Conservation (phyloP, 768 basidiomycete species). For the Lactarius tabidus region DNA sequence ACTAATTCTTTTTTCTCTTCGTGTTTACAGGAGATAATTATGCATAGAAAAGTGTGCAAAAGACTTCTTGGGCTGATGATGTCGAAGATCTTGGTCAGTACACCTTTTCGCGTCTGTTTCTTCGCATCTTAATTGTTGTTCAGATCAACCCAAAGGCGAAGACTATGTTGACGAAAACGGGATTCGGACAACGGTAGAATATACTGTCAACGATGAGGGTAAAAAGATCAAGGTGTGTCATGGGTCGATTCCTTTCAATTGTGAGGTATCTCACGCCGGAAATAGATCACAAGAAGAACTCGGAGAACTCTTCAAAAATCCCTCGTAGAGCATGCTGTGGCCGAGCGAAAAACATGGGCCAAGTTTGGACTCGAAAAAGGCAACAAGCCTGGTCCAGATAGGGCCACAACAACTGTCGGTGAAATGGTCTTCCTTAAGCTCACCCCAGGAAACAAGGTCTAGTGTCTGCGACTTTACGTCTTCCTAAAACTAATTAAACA, state of each 20-base stretch:
- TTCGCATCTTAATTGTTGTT: background rate
- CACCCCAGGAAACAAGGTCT: constrained; percentile 45
- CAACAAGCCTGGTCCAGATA: background rate
- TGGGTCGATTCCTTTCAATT: background rate
- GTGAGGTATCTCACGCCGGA: background rate
- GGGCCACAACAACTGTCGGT: constrained; percentile 61
- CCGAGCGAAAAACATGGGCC: constrained; percentile 87
- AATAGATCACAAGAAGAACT: constrained; percentile 79
- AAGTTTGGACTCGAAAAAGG: constrained; percentile 94
- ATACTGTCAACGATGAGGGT: constrained; percentile 50
- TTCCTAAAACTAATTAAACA: constrained; percentile 47
- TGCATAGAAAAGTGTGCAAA: constrained; percentile 31
- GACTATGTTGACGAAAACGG: constrained; percentile 85
- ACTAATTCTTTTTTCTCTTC: background rate
- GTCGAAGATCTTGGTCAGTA: constrained; percentile 35
- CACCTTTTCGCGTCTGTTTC: background rate
- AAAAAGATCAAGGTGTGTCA: constrained; percentile 84
- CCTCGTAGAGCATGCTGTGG: constrained; percentile 90
- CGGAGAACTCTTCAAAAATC: constrained; percentile 85
- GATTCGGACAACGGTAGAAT: constrained; percentile 79
- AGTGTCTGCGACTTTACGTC: constrained; percentile 35
- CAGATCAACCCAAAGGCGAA: constrained; percentile 52
- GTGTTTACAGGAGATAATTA: background rate
- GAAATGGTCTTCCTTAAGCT: constrained; percentile 65
- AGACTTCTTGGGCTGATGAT: constrained; percentile 41